These are phyloP conservation scores for Stagonosporopsis chrysanthemi DNA, from an alignment of 2,329 filamentous ascomycete genomes.

Conservation along the genomic window DNA sequence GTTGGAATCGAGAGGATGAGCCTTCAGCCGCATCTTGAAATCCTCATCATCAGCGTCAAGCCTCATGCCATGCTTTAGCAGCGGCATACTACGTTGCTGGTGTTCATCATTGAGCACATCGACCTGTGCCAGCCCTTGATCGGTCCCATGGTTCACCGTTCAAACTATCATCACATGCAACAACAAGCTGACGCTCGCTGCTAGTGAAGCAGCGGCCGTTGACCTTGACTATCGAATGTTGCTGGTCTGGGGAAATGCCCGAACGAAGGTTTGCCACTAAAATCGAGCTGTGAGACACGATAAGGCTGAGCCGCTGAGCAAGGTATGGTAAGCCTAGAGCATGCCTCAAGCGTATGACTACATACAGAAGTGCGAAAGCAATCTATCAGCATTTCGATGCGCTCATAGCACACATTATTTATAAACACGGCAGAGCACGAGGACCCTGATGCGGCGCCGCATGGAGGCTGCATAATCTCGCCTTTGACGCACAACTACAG, in stretches of 20 bases:
- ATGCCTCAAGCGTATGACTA: neutral
- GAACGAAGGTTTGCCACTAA: neutral
- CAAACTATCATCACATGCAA: conserved; percentile 1
- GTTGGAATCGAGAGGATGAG: neutral
- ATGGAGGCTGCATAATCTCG: conserved; percentile 5
- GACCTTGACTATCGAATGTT: neutral
- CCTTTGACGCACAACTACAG: conserved; percentile 1
- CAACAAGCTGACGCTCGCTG: conserved; percentile 2
- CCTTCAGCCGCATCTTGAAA: neutral
- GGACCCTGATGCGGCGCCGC: neutral
- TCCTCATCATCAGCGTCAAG: neutral
- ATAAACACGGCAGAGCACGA: conserved; percentile 3
- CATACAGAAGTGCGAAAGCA: neutral
- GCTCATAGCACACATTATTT: conserved; percentile 1
- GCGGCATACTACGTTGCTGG: neutral
- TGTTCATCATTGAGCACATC: neutral
- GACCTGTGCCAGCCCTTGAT: neutral
- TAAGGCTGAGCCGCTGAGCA: conserved; percentile 7
- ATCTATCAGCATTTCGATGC: neutral
- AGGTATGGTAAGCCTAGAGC: neutral
- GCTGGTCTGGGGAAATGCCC: conserved; percentile 7
- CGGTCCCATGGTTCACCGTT: neutral
- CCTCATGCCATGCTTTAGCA: neutral
- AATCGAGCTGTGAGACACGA: neutral
- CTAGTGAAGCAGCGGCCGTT: conserved; percentile 1